phyloP scores from a whole-genome alignment of 768 basidiomycete genomes.

The Chalciporus piperatus region DNA sequence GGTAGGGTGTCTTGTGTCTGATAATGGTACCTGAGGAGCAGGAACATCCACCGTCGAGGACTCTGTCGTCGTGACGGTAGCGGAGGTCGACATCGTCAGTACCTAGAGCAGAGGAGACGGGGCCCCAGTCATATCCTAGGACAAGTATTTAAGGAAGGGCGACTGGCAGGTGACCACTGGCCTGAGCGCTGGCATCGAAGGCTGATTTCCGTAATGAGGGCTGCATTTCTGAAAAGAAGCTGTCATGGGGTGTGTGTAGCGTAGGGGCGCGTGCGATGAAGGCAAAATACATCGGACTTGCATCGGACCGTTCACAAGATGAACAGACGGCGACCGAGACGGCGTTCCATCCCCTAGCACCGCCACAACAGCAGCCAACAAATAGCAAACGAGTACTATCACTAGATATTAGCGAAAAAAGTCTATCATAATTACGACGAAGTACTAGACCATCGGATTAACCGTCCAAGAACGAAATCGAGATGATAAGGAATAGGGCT shows the following conservation, averaged over 20 bases:
- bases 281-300: no score
- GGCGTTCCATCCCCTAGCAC: neutral
- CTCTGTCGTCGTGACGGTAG: neutral
- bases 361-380: neutral
- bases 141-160: conserved; percentile 1
- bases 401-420: neutral
- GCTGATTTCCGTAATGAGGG: neutral
- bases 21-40: neutral
- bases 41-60: neutral
- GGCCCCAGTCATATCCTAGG: neutral
- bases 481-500: neutral
- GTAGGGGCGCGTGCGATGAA: no score
- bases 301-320: no score
- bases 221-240: neutral
- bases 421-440: neutral
- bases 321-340: no score
- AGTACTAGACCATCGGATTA: no score
- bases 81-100: neutral
- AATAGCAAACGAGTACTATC: neutral
- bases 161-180: neutral
- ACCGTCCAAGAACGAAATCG: neutral
- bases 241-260: conserved; percentile 1
- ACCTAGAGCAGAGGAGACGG: neutral
- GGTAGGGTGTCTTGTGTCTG: neutral
- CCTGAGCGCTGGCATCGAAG: neutral